phyloP scores from a whole-genome alignment of 2,329 filamentous ascomycete species.

The Nigrospora sphaerica region DNA sequence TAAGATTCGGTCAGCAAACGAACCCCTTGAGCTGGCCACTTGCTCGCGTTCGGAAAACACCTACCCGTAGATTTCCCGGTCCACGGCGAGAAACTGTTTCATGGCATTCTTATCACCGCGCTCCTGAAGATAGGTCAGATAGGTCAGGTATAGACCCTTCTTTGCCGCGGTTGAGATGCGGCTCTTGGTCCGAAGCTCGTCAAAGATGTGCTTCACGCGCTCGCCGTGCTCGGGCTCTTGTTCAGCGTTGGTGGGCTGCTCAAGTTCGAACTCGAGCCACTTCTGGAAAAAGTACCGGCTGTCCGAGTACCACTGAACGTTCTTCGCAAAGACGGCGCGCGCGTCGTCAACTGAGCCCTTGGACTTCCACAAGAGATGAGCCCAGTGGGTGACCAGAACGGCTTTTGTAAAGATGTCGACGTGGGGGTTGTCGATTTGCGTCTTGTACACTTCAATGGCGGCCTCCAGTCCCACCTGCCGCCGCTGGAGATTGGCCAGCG shows the following conservation, averaged over 20 bases:
- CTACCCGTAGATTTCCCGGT: conserved; percentile 82
- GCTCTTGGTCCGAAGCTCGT: conserved; percentile 67
- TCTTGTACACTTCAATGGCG: conserved; percentile 76
- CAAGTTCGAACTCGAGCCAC: conserved; percentile 83
- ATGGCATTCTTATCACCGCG: conserved; percentile 76
- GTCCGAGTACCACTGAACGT: conserved; percentile 76
- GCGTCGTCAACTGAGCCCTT: conserved; percentile 77
- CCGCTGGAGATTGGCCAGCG: conserved; percentile 78
- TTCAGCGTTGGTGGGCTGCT: conserved; percentile 64
- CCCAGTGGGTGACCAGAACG: conserved; percentile 82
- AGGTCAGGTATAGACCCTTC: conserved; percentile 68
- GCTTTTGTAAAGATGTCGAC: conserved; percentile 78
- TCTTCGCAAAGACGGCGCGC: conserved; percentile 74
- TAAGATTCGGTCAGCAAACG: conserved; percentile 4
- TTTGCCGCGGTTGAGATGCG: conserved; percentile 60
- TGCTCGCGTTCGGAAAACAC: conserved; percentile 17
- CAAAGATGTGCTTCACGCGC: conserved; percentile 74
- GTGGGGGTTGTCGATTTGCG: conserved; percentile 66
- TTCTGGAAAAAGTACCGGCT: conserved; percentile 85
- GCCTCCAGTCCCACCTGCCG: conserved; percentile 78
- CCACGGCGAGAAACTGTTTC: conserved; percentile 76
- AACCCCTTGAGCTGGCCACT: not conserved
- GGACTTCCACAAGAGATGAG: conserved; percentile 77
- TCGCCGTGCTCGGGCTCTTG: conserved; percentile 59
- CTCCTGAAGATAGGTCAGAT: conserved; percentile 79